Percentiles rank a stretch among this genome's conserved stretches.
Evolutionary conservation across 345 rosid species (phyloP).

Genomic region (Balakata baccata): DNA sequence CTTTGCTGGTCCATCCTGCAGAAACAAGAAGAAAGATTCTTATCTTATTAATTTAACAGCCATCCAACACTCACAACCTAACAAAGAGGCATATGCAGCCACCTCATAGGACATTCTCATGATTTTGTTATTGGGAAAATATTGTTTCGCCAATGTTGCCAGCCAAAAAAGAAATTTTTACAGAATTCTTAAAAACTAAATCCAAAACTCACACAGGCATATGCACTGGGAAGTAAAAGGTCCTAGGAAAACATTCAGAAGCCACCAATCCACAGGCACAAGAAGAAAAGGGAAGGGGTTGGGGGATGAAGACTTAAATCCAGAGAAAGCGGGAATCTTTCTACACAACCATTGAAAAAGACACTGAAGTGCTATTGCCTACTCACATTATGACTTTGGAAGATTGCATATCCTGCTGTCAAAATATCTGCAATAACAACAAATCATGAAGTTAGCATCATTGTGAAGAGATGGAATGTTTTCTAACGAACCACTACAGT

Average conservation of each 20-base stretch:
- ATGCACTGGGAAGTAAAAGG: background rate
- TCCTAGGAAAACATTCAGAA: background rate
- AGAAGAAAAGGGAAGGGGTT: too few relatives aligned
- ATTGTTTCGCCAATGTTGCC: background rate
- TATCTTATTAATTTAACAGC: slow-evolving; percentile 1
- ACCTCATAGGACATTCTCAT: background rate
- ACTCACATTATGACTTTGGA: slow-evolving; percentile 79
- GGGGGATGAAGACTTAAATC: too few relatives aligned
- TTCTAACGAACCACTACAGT: background rate
- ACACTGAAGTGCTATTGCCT: background rate
- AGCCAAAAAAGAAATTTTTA: background rate
- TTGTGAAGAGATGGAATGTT: background rate
- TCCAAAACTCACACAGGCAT: background rate
- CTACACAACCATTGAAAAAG: slow-evolving; percentile 2
- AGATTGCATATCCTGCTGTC: slow-evolving; percentile 81
- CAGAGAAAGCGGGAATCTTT: background rate
- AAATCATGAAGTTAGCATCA: slow-evolving; percentile 11
- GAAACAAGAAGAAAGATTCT: slow-evolving; percentile 18
- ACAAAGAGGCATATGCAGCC: background rate
- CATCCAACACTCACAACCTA: background rate
- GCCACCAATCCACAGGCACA: background rate
- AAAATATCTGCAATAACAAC: slow-evolving; percentile 63
- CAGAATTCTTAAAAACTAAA: background rate
- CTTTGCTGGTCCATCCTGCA: slow-evolving; percentile 70
- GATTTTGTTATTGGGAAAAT: background rate